phyloP scores from a whole-genome alignment of 1,284 basidiomycete genomes.

The Psilocybe mexicana region DNA sequence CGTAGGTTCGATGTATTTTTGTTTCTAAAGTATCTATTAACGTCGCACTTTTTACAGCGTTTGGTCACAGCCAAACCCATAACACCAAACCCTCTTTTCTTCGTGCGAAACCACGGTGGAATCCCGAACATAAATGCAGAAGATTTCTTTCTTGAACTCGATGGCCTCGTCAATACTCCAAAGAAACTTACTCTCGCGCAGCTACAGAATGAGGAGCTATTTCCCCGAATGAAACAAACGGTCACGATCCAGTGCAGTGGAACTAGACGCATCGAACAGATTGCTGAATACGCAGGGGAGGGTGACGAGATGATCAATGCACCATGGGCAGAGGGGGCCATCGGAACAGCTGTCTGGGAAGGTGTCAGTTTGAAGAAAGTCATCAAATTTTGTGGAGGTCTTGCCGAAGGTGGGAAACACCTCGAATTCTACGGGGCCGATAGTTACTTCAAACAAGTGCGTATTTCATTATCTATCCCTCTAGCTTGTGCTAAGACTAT shows the following conservation, averaged over 20 bases:
- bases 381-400: conserved; percentile 14
- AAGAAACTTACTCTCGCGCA: conserved; percentile 13
- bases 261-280: conserved; percentile 18
- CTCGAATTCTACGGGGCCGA: conserved; percentile 16
- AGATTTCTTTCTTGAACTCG: conserved; percentile 14
- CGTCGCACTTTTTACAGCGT: background rate
- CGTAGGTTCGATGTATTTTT: conserved; percentile 3
- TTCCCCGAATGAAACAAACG: conserved; percentile 13
- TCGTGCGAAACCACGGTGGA: conserved; percentile 15
- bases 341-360: conserved; percentile 15
- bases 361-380: conserved; percentile 18
- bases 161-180: conserved; percentile 16
- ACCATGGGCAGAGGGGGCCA: conserved; percentile 12
- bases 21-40: background rate
- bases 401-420: conserved; percentile 12
- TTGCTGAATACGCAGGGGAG: conserved; percentile 15
- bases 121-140: conserved; percentile 13
- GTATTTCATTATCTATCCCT: background rate
- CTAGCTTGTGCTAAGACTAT: background rate
- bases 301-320: conserved; percentile 19
- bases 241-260: conserved; percentile 17
- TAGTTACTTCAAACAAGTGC: conserved; percentile 15
- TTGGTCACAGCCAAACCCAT: conserved; percentile 4
- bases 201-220: conserved; percentile 13
- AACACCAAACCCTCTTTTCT: conserved; percentile 3